Base-by-base conservation (phyloP, 768 basidiomycete species). In the Mycena epipterygia region DNA sequence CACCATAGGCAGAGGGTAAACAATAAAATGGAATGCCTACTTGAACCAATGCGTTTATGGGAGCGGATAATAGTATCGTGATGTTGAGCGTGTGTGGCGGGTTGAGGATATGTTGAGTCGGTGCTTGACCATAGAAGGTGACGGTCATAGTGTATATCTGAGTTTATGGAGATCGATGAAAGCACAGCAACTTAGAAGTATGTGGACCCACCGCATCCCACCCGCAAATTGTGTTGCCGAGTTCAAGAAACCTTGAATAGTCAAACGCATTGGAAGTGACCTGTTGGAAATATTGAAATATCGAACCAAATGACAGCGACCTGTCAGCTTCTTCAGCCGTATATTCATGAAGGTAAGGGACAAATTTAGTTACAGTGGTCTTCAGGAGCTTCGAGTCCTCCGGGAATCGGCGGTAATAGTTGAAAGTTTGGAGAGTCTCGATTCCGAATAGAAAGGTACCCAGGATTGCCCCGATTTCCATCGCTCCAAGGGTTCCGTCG, bases 351-450 rank as follows among this genome's bases (percentile, higher is more conserved):
- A n/a, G n/a, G n/a, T n/a, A n/a, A n/a, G n/a, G n/a, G n/a, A n/a
- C n/a, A n/a, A n/a, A n/a, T n/a, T 25, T 17, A 30, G 5, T 27
- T 37, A 51, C 60, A 16, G 27, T 17, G 8, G 35, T 25, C 48
- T 62, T 62, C 23, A 62, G n/a, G 21, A 37, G 17, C 23, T 27
- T 39, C 6, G 60, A 51, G 25, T 62, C 60, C 16, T 62, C 12
- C 4, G 48, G 48, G 46, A 62, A 62, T 17, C 19, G 23, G 25
- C 48, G 33, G 35, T 35, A 49, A 37, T 48, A 61, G 27, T 61
- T 35, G 46, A 61, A 49, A 49, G 46, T 61, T 37, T 61, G 59
- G 0, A 61, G 59, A 23, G 59, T 61, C 29, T 25, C 44, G 32
- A 61, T 61, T 19, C 59, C 59, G 23, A 61, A 61, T 9, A 61